Evolutionary conservation across 2,329 filamentous ascomycete species (phyloP).

Genomic region (Neonectria sp.): DNA sequence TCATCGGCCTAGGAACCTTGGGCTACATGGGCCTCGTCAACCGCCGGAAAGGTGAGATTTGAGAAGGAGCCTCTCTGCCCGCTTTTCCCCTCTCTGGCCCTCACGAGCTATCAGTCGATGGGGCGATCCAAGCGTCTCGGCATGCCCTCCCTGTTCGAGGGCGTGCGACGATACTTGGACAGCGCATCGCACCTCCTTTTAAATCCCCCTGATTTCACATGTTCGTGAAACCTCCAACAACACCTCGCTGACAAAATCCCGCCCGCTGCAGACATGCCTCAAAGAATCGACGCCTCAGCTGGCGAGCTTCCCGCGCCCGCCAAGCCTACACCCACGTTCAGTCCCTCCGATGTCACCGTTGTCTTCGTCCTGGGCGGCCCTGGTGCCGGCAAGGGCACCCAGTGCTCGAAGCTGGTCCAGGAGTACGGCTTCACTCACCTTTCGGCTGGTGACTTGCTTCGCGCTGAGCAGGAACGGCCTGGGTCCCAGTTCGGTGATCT

Average conservation of each 20-base stretch:
- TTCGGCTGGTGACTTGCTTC: conserved; percentile 92
- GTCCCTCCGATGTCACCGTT: conserved; percentile 84
- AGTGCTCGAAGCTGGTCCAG: conserved; percentile 89
- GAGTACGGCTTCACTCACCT: conserved; percentile 95
- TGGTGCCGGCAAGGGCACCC: conserved; percentile 96
- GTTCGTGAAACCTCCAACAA: conserved; percentile 4
- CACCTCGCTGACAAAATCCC: conserved; percentile 17
- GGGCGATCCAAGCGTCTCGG: conserved; percentile 27
- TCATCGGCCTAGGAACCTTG: conserved; percentile 64
- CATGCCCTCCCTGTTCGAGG: conserved; percentile 14
- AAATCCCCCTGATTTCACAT: conserved; percentile 17
- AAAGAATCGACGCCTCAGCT: conserved; percentile 31
- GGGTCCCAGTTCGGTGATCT: conserved; percentile 92
- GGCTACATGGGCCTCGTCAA: conserved; percentile 68
- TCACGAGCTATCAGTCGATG: conserved; percentile 31
- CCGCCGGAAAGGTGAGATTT: conserved; percentile 60
- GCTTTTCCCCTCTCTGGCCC: conserved; percentile 20
- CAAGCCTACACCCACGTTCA: conserved; percentile 79
- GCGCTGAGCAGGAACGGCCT: conserved; percentile 90
- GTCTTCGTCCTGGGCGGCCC: conserved; percentile 97
- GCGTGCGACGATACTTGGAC: conserved; percentile 19
- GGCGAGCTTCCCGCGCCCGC: conserved; percentile 59
- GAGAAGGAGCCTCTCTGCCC: conserved; percentile 36
- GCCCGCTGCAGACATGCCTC: conserved; percentile 30
- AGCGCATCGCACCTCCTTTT: conserved; percentile 14